Percentiles rank a stretch among this genome's conserved stretches.
These are phyloP conservation scores for Pythium rishiriense DNA, from an alignment of 352 stramenopile genomes.

Conservation along the genomic window DNA sequence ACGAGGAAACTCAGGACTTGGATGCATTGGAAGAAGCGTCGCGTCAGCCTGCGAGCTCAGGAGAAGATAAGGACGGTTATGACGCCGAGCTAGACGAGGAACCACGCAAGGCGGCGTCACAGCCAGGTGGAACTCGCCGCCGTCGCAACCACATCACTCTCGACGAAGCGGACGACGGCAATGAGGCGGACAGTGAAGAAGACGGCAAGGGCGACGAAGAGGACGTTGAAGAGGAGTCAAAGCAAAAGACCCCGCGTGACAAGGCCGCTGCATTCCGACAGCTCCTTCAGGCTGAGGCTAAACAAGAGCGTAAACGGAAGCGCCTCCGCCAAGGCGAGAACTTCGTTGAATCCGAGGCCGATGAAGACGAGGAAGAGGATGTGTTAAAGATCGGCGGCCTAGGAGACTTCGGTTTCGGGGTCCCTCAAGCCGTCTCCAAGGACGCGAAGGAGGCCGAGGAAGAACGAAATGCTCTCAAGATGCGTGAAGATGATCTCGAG, in stretches of 20 bases:
- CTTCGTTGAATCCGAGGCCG: conserved; percentile 82
- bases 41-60: not conserved
- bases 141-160: conserved; percentile 45
- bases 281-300: conserved; percentile 62
- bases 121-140: conserved; percentile 4
- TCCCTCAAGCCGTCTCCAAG: conserved; percentile 63
- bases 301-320: conserved; percentile 55
- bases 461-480: conserved; percentile 67
- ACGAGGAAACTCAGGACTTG: conserved; percentile 27
- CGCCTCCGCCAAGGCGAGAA: conserved; percentile 50
- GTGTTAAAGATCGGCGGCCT: conserved; percentile 80
- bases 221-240: conserved; percentile 22
- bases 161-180: conserved; percentile 47
- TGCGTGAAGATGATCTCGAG: conserved; percentile 80
- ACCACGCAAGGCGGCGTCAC: not conserved
- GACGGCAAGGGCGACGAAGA: conserved; percentile 43
- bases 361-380: conserved; percentile 86
- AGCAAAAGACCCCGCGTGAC: conserved; percentile 41
- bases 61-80: not conserved
- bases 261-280: conserved; percentile 67
- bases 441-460: conserved; percentile 79
- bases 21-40: conserved; percentile 13
- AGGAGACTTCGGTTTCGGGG: conserved; percentile 84
- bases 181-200: conserved; percentile 62
- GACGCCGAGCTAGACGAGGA: not conserved